phyloP scores from a whole-genome alignment of 805 yeast species.

The Teunomyces funiuensis region DNA sequence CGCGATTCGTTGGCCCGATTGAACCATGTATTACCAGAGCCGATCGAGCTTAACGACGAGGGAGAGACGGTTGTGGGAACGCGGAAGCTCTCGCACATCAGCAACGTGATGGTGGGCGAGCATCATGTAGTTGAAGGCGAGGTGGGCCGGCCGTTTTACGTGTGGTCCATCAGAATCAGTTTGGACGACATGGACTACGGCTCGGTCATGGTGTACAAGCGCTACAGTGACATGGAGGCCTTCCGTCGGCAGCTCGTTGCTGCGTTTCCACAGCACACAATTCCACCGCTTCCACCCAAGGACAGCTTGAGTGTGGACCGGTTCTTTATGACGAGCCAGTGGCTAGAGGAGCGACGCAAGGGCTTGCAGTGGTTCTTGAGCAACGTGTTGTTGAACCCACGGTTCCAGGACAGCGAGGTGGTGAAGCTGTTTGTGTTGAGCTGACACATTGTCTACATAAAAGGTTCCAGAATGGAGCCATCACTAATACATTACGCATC shows the following conservation, averaged over 20 bases:
- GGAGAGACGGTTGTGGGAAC: not conserved
- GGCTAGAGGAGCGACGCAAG: slow-evolving; percentile 54
- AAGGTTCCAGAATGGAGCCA: no score
- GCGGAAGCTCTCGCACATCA: slow-evolving; percentile 4
- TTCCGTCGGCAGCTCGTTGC: slow-evolving; percentile 41
- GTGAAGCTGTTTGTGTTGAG: slow-evolving; percentile 41
- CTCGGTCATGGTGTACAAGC: slow-evolving; percentile 48
- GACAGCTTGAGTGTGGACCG: slow-evolving; percentile 41
- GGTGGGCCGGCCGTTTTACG: slow-evolving; percentile 35
- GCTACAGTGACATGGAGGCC: slow-evolving; percentile 64
- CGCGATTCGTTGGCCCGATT: slow-evolving; percentile 17
- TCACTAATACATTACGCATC: slow-evolving; percentile 1
- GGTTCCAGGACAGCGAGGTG: slow-evolving; percentile 34
- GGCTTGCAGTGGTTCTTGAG: slow-evolving; percentile 63
- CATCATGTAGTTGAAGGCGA: slow-evolving; percentile 40
- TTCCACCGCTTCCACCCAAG: slow-evolving; percentile 55
- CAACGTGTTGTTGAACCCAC: slow-evolving; percentile 52
- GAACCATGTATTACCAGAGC: slow-evolving; percentile 36
- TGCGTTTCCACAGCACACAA: slow-evolving; percentile 39
- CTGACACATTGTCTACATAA: no score
- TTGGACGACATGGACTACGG: slow-evolving; percentile 38
- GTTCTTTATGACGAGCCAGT: slow-evolving; percentile 38
- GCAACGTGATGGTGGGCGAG: slow-evolving; percentile 34
- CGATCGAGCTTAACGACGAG: slow-evolving; percentile 21
- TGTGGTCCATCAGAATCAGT: slow-evolving; percentile 39